Base-by-base conservation (phyloP, 768 basidiomycete genomes). In the Auriculariales sp. region DNA sequence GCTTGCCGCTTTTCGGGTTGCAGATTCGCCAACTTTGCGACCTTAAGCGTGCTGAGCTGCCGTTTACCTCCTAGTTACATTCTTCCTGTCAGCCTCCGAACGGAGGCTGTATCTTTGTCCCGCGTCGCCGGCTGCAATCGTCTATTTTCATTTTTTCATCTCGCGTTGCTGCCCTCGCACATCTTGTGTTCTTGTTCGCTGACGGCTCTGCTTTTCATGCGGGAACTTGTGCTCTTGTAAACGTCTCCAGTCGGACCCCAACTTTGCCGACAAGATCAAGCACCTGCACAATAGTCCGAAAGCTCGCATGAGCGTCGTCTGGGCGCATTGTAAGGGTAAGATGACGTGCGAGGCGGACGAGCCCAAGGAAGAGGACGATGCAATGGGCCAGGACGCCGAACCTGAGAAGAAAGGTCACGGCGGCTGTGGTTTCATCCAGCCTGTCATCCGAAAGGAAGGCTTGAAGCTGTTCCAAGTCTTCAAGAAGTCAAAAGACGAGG, bases 351-450 rank as follows among this genome's bases (percentile, higher is more conserved):
- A 92, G 58, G 67, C 89, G 57, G 89, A 94, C 66, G 84, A 88
- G 34, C 75, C 81, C 46, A 86, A 88, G 64, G 89, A 92, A 54
- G 91, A 92, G 58, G 80, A 77, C 51, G n/a, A n/a, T n/a, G n/a
- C n/a, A n/a, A n/a, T n/a, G n/a, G n/a, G n/a, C n/a, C 80, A 76
- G 12, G 70, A 66, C 32, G 82, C 79, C 33, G 89, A 88, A 54
- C 71, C 80, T 76, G 15, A 69, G 66, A 89, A 88, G 70, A 85
- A 81, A 60, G 89, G 90, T 2, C 95, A 98, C 53, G 93, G 91
- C n/a, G 95, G 95, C 14, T 98, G 95, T 64, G 95, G 95, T 36
- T 89, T 92, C 59, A 64, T 73, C 25, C 95, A 99, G 63, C 95
- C 95, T 0, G 69, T 74, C 47, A 77, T 97, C 58, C 70, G 95